These are phyloP conservation scores for Eimeria praecox DNA, from an alignment of 169 alveolate species.

Conservation along the genomic window DNA sequence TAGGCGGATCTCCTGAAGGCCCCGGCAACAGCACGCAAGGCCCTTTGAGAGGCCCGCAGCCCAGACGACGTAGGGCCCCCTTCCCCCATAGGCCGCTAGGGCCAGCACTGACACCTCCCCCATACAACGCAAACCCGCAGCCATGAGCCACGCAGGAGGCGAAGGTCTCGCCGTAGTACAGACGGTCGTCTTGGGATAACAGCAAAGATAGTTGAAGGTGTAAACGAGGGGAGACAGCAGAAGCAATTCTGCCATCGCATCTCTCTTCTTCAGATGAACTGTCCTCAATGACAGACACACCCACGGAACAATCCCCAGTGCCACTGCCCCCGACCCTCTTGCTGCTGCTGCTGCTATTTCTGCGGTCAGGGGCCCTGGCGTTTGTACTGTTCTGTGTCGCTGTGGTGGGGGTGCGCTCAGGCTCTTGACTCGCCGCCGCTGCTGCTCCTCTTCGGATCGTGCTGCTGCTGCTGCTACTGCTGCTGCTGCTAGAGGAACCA, in stretches of 20 bases:
- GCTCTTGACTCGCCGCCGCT: not conserved
- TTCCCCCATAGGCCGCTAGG: slow-evolving; percentile 2
- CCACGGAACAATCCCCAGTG: not conserved
- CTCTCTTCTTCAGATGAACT: not conserved
- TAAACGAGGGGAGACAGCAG: not conserved
- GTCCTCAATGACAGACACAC: not conserved
- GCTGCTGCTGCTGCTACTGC: slow-evolving; percentile 19
- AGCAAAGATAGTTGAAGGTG: slow-evolving; percentile 1
- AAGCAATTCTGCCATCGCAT: not conserved
- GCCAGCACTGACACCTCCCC: slow-evolving; percentile 32
- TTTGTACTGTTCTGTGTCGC: not conserved
- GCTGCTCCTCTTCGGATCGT: not conserved
- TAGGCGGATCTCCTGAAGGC: not conserved
- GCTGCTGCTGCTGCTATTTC: not conserved
- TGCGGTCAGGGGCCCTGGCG: not conserved
- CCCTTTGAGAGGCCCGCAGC: slow-evolving; percentile 18
- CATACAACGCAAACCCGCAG: slow-evolving; percentile 67
- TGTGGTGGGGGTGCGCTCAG: not conserved
- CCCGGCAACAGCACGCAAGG: slow-evolving; percentile 21
- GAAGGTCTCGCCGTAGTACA: slow-evolving; percentile 53
- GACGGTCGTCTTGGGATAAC: slow-evolving; percentile 43
- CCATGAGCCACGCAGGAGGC: slow-evolving; percentile 72
- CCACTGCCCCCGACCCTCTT: not conserved
- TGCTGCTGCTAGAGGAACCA: not conserved
- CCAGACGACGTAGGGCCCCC: slow-evolving; percentile 40